Base-by-base conservation (phyloP, 2,329 filamentous ascomycete species). In the Grosmannia serpens region DNA sequence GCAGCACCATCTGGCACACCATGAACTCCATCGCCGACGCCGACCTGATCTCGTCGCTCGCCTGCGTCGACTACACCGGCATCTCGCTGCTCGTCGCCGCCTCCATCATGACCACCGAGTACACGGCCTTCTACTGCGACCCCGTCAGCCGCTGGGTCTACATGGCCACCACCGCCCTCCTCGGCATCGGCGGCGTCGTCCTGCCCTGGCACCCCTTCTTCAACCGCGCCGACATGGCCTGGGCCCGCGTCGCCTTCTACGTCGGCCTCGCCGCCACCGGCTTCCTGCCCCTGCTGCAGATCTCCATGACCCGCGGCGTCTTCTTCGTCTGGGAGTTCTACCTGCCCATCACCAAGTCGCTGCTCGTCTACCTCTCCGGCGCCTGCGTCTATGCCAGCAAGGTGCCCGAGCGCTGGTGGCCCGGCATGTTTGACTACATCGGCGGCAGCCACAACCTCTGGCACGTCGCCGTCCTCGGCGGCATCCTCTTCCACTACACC, bases 91-190 rank as follows among this genome's bases (percentile, higher is more conserved):
- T 99, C 29, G 94, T 99, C 56, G 90, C 94, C 2, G 91, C 94
- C 11, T 95, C 89, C 59, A 99, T 99, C 74, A 90, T 97, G 82
- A 96, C 94, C 2, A 96, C 91, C 41, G 94, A 99, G 71, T 99
- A 97, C 75, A 96, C 94, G 0, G 94, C 92, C 27, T 99, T 99
- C 73, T 99, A 99, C 76, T 96, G 94, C 75, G 94, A 99, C 67
- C 91, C 94, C 3, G 67, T 88, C 53, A 91, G 88, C 65, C 87
- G 91, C 58, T 94, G 87, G 81, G 77, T 82, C 15, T 99, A 97
- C 73, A 94, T 99, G 77, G 72, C 80, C 49, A 77, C 88, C 55
- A 97, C 94, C 2, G 86, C 88, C 59, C 70, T 86, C 17, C 82
- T 99, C 29, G 94, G 94, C 53, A 74, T 95, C 59, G 88, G 86